These are phyloP conservation scores for Cystobasidium tubakii DNA, from an alignment of 768 basidiomycete genomes.

Conservation along the genomic window DNA sequence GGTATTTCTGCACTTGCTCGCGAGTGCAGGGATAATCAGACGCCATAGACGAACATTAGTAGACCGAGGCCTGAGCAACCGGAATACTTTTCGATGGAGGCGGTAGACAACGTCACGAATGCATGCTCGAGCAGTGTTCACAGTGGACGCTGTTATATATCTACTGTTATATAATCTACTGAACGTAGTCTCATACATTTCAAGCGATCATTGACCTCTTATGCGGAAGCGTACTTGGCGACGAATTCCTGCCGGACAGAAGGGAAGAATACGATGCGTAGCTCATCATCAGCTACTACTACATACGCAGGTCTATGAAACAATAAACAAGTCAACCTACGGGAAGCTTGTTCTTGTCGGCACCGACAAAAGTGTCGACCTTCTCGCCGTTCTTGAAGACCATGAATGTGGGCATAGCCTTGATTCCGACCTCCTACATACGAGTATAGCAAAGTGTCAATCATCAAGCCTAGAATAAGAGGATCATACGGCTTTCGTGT, in stretches of 20 bases:
- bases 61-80: no score
- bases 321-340: constrained; percentile 16
- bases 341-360: constrained; percentile 44
- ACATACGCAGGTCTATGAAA: no score
- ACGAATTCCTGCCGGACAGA: constrained; percentile 14
- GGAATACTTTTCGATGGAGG: no score
- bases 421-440: constrained; percentile 41
- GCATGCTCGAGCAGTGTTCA: no score
- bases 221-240: constrained; percentile 22
- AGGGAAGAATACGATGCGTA: background rate
- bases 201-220: background rate
- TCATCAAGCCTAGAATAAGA: no score
- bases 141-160: no score
- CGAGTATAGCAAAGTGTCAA: background rate
- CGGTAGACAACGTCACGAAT: no score
- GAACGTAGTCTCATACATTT: no score
- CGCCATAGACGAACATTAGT: no score
- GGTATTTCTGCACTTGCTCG: no score
- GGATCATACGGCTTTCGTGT: background rate
- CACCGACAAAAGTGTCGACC: constrained; percentile 54
- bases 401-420: constrained; percentile 50
- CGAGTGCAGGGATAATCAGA: no score
- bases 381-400: constrained; percentile 51
- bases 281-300: background rate
- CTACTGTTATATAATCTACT: no score